phyloP scores from a whole-genome alignment of 768 basidiomycete genomes.

The Mycena alexandri region DNA sequence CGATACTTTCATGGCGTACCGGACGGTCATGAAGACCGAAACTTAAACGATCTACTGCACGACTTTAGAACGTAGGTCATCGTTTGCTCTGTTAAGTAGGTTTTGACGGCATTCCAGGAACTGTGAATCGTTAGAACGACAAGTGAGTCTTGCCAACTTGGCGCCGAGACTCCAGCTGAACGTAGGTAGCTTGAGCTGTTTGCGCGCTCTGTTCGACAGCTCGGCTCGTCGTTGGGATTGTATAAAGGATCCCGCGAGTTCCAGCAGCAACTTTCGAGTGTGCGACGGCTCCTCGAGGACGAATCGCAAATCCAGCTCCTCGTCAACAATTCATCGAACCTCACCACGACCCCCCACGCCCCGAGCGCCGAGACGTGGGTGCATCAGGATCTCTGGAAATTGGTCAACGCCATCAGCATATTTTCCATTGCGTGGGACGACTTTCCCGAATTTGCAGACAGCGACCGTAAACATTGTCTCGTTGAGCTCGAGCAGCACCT shows the following conservation, averaged over 20 bases:
- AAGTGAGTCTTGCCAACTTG: neutral
- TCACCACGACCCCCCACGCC: neutral
- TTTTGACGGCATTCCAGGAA: neutral
- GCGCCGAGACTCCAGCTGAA: neutral
- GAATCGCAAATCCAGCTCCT: constrained; percentile 23
- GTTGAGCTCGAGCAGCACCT: constrained; percentile 27
- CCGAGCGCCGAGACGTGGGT: constrained; percentile 25
- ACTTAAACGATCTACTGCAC: constrained; percentile 11
- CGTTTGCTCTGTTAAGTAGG: too few relatives aligned
- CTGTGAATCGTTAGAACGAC: constrained; percentile 27
- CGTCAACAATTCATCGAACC: constrained; percentile 12
- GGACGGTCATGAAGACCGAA: neutral
- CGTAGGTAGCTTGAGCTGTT: constrained; percentile 21
- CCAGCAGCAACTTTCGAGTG: constrained; percentile 20
- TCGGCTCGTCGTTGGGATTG: constrained; percentile 32
- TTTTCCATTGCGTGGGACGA: constrained; percentile 30
- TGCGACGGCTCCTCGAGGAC: constrained; percentile 24
- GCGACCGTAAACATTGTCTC: constrained; percentile 25
- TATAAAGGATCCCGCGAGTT: constrained; percentile 30
- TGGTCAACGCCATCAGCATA: constrained; percentile 14
- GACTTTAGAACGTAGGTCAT: constrained; percentile 8
- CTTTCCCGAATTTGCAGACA: constrained; percentile 25
- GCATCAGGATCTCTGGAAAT: constrained; percentile 12
- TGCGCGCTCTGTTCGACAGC: constrained; percentile 29
- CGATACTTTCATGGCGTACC: neutral